Conservation (phyloP, 257 asterid species). For the Solanum paucissectum region DNA sequence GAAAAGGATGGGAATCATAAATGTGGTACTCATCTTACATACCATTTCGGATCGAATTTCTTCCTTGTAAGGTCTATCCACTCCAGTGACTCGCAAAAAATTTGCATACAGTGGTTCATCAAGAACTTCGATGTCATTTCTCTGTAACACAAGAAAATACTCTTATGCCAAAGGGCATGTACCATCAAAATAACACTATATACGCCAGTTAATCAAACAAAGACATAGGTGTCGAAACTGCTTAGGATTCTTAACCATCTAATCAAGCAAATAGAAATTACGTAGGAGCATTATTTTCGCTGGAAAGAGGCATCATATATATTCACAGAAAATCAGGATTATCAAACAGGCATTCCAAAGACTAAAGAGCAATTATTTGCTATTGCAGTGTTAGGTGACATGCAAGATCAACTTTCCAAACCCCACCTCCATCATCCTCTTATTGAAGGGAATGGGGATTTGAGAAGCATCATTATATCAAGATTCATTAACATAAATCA, state of each 20-base stretch:
- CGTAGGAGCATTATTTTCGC: not conserved
- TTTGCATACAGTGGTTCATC: slow-evolving; percentile 78
- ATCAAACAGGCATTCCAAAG: not conserved
- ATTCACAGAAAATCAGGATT: not conserved
- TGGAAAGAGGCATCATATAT: not conserved
- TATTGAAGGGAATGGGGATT: not conserved
- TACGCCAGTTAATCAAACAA: not conserved
- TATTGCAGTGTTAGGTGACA: not conserved
- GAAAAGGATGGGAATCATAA: not conserved
- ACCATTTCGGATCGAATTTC: slow-evolving; percentile 51
- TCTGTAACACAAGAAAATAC: slow-evolving; percentile 26
- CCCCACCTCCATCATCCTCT: not conserved
- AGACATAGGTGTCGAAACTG: not conserved
- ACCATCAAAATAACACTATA: not conserved
- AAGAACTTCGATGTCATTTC: slow-evolving; percentile 72
- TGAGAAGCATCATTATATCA: not conserved
- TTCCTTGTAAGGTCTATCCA: slow-evolving; percentile 58
- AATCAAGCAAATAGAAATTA: not conserved
- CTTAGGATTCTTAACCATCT: not conserved
- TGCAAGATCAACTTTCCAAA: not conserved
- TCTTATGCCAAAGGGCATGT: not conserved
- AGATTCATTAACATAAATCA: not conserved
- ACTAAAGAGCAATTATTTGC: not conserved
- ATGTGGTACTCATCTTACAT: slow-evolving; percentile 4
- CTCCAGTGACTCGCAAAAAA: slow-evolving; percentile 45